Percentiles rank a stretch among this genome's conserved stretches.
These are phyloP conservation scores for Populus tomentosa DNA, from an alignment of 441 rosid species.

Conservation along the genomic window DNA sequence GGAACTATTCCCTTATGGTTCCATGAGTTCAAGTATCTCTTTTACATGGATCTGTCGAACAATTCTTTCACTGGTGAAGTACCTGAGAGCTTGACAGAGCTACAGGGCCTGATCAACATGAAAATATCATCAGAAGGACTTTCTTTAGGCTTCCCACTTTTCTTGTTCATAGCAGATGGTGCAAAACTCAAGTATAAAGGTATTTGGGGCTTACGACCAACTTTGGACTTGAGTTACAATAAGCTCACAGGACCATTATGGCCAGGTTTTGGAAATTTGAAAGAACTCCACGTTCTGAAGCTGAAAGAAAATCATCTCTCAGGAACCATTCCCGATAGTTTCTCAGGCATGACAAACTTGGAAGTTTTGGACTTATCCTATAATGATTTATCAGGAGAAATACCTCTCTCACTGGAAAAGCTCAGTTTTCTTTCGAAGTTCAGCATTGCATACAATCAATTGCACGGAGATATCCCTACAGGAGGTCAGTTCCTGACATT, in stretches of 20 bases:
- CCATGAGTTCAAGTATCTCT: constrained; percentile 1
- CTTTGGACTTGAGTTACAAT: constrained; percentile 1
- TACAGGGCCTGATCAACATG: background rate
- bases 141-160: background rate
- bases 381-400: background rate
- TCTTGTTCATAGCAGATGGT: background rate
- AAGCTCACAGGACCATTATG: constrained; percentile 1
- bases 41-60: constrained; percentile 11
- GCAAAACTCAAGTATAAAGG: background rate
- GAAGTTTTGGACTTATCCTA: background rate
- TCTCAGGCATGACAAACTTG: background rate
- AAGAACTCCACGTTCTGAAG: background rate
- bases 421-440: constrained; percentile 18
- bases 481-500: constrained; percentile 18
- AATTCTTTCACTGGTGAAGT: constrained; percentile 4
- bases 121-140: background rate
- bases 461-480: constrained; percentile 2
- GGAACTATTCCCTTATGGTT: constrained; percentile 7
- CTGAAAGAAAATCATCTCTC: background rate
- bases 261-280: background rate
- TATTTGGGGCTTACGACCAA: background rate
- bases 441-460: constrained; percentile 10
- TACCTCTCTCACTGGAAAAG: background rate
- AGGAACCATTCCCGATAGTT: background rate
- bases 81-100: background rate